Evolutionary conservation across 345 rosid genomes (phyloP).

Genomic region (Gossypium ekmanianum): DNA sequence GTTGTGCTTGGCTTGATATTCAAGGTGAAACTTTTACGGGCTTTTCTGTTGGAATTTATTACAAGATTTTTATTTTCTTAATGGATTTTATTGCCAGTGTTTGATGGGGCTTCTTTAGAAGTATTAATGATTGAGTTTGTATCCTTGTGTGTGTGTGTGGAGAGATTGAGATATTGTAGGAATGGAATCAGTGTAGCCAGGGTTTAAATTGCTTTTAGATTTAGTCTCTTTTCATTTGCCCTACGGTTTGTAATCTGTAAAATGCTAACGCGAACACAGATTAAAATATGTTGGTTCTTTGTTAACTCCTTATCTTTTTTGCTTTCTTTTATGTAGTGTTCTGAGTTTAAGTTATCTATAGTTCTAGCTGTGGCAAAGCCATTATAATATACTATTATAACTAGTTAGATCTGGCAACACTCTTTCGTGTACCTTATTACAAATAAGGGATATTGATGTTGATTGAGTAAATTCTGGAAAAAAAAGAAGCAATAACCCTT

Average conservation of each 20-base stretch:
- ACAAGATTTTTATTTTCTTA: neutral
- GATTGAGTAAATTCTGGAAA: neutral
- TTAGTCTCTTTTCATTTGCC: neutral
- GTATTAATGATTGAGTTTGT: neutral
- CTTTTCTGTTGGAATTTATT: neutral
- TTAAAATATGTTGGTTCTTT: neutral
- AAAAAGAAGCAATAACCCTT: neutral
- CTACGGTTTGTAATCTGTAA: neutral
- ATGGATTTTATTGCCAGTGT: neutral
- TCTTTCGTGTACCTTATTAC: neutral
- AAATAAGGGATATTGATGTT: neutral
- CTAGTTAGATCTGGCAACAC: neutral
- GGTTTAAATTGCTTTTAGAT: neutral
- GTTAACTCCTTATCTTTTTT: neutral
- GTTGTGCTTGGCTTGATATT: conserved; percentile 8
- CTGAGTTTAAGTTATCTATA: neutral
- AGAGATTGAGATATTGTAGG: neutral
- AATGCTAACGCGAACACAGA: neutral
- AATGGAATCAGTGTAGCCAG: neutral
- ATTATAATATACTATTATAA: neutral
- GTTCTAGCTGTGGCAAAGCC: neutral
- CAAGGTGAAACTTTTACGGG: neutral
- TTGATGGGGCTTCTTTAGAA: neutral
- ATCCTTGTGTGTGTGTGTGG: neutral
- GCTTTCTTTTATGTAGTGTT: neutral